A percentile compares a stretch with the other conserved stretches of the same genome.
Evolutionary conservation across 2,329 filamentous ascomycete genomes (phyloP).

Genomic region (Colletotrichum spaethianum): DNA sequence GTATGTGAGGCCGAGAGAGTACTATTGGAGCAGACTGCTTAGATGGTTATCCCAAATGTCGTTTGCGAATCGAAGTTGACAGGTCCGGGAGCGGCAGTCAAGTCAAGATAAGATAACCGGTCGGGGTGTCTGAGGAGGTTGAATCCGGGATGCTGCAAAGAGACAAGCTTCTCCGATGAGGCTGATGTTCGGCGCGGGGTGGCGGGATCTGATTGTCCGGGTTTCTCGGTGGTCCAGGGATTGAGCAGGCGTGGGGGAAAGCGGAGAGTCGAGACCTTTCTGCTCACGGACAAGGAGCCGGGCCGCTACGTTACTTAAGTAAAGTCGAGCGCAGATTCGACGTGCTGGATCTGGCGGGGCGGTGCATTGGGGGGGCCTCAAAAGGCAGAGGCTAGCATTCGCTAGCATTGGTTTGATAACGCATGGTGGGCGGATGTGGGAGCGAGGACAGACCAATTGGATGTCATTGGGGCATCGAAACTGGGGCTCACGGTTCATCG

Average conservation of each 20-base stretch:
- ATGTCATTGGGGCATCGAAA: constrained; percentile 1
- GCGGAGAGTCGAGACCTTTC: constrained; percentile 19
- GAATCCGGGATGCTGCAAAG: constrained; percentile 1
- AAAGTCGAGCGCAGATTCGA: constrained; percentile 19
- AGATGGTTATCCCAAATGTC: not conserved
- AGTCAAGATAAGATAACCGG: not conserved
- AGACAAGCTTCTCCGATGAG: constrained; percentile 27
- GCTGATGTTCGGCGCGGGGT: constrained; percentile 21
- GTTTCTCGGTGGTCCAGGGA: constrained; percentile 17
- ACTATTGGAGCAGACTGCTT: not conserved
- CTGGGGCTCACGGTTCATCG: constrained; percentile 14
- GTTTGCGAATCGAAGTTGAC: not conserved
- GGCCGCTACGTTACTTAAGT: constrained; percentile 38
- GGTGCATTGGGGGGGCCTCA: constrained; percentile 41
- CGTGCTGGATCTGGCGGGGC: constrained; percentile 31
- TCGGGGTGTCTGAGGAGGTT: constrained; percentile 4
- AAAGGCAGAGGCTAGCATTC: constrained; percentile 23
- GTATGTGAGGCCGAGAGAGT: constrained; percentile 1
- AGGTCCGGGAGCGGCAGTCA: not conserved
- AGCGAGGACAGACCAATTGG: constrained; percentile 27
- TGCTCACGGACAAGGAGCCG: constrained; percentile 32
- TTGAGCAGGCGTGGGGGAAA: constrained; percentile 12
- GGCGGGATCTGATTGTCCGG: constrained; percentile 12
- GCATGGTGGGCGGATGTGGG: constrained; percentile 17
- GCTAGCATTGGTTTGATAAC: constrained; percentile 27